These are phyloP conservation scores for Penicillium steckii DNA, from an alignment of 495 filamentous ascomycete species.

Conservation along the genomic window DNA sequence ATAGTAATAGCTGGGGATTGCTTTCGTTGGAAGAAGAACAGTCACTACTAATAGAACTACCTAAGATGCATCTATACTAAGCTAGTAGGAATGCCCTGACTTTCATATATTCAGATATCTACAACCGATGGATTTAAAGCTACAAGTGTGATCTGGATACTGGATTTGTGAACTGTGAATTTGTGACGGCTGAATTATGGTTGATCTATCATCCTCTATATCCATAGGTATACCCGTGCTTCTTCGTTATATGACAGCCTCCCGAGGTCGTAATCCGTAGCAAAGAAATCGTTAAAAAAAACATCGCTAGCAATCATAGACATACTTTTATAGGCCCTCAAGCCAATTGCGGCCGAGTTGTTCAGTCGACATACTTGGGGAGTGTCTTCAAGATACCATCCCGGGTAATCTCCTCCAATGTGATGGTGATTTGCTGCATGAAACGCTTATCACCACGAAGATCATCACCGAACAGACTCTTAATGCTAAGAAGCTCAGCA, in stretches of 20 bases:
- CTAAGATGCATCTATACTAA: too few species aligned
- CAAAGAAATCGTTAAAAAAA: slow-evolving; percentile 13
- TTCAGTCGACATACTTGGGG: slow-evolving; percentile 43
- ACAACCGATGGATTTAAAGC: too few species aligned
- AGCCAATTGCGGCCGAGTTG: neutral
- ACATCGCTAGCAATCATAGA: slow-evolving; percentile 18
- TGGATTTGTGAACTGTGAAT: too few species aligned
- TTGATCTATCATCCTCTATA: slow-evolving; percentile 25
- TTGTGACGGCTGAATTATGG: too few species aligned
- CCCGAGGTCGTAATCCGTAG: slow-evolving; percentile 14
- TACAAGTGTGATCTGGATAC: too few species aligned
- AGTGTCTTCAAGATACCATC: slow-evolving; percentile 45
- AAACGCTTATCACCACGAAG: slow-evolving; percentile 42
- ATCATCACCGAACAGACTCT: slow-evolving; percentile 47
- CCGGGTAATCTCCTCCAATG: slow-evolving; percentile 40
- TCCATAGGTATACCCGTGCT: slow-evolving; percentile 4
- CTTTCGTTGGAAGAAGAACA: too few species aligned
- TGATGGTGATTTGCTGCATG: slow-evolving; percentile 34
- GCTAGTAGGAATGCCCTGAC: too few species aligned
- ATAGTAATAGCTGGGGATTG: too few species aligned
- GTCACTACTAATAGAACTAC: too few species aligned
- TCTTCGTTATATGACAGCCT: slow-evolving; percentile 13
- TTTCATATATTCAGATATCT: too few species aligned
- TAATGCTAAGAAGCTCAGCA: slow-evolving; percentile 36
- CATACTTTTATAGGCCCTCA: slow-evolving; percentile 10